Conservation (phyloP, 2,329 filamentous ascomycete species). For the Endocalyx cinctus region DNA sequence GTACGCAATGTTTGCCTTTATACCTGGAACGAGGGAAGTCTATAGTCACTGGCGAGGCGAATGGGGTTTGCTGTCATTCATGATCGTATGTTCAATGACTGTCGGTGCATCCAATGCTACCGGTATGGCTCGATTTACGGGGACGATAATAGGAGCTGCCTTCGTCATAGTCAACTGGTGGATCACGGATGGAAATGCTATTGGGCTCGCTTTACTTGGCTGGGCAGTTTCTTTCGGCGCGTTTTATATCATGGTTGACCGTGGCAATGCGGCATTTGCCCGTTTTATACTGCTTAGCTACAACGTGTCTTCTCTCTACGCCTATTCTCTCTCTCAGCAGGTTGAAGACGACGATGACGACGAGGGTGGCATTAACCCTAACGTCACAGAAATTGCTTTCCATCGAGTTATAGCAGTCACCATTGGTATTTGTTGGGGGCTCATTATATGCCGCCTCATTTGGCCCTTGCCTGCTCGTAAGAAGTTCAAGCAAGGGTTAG, state of each 20-base stretch:
- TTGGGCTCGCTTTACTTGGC: constrained; percentile 73
- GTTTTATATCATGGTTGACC: constrained; percentile 84
- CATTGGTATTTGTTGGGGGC: constrained; percentile 84
- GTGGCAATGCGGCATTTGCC: constrained; percentile 82
- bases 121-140: constrained; percentile 77
- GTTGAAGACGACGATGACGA: constrained; percentile 82
- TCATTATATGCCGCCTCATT: constrained; percentile 81
- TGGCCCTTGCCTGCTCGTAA: constrained; percentile 89
- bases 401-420: constrained; percentile 86
- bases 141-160: constrained; percentile 75
- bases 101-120: constrained; percentile 95
- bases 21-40: constrained; percentile 69
- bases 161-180: constrained; percentile 77
- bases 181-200: constrained; percentile 67
- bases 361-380: constrained; percentile 76
- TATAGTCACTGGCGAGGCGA: constrained; percentile 91
- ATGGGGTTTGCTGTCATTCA: constrained; percentile 94
- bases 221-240: constrained; percentile 77
- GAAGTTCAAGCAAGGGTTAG: constrained; percentile 85
- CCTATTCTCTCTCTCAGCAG: constrained; percentile 78
- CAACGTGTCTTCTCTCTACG: constrained; percentile 91
- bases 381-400: constrained; percentile 81
- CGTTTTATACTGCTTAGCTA: constrained; percentile 94
- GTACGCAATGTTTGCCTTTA: constrained; percentile 85
- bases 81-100: constrained; percentile 98